phyloP scores from a whole-genome alignment of 768 basidiomycete species.

The Amyloporia xantha region DNA sequence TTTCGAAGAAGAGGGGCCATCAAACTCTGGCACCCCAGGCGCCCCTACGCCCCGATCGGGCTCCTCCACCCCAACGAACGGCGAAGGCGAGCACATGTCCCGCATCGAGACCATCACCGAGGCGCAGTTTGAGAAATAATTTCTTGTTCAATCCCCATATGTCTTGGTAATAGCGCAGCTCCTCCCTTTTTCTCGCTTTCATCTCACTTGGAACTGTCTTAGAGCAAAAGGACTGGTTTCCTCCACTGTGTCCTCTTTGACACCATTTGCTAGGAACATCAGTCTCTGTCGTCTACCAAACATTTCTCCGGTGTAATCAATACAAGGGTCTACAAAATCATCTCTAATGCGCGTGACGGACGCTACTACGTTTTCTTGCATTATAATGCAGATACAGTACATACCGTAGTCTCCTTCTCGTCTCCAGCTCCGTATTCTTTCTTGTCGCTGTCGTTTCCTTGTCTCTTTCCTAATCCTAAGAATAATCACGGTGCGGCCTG shows the following conservation, averaged over 20 bases:
- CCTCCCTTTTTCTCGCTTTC: no score
- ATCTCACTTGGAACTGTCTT: no score
- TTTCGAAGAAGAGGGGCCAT: constrained; percentile 49
- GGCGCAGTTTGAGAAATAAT: constrained; percentile 35
- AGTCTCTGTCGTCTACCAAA: background rate
- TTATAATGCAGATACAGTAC: background rate
- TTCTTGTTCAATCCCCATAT: background rate
- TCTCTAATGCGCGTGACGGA: background rate
- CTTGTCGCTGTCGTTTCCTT: background rate
- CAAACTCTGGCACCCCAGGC: constrained; percentile 62
- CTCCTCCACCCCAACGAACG: constrained; percentile 29
- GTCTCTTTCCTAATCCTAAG: no score
- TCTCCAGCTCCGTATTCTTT: background rate
- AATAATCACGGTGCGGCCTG: background rate
- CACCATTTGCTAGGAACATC: no score
- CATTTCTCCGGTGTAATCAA: background rate
- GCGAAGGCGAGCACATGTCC: constrained; percentile 5
- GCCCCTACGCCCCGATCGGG: constrained; percentile 53
- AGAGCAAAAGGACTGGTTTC: background rate
- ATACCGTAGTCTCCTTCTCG: background rate
- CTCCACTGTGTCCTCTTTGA: no score
- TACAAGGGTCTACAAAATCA: background rate
- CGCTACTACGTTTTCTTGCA: background rate
- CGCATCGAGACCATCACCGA: constrained; percentile 34
- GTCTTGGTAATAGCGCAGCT: background rate